Evolutionary conservation across 176 grass and related monocot species (phyloP).

Genomic region (Bonia amplexicaulis): DNA sequence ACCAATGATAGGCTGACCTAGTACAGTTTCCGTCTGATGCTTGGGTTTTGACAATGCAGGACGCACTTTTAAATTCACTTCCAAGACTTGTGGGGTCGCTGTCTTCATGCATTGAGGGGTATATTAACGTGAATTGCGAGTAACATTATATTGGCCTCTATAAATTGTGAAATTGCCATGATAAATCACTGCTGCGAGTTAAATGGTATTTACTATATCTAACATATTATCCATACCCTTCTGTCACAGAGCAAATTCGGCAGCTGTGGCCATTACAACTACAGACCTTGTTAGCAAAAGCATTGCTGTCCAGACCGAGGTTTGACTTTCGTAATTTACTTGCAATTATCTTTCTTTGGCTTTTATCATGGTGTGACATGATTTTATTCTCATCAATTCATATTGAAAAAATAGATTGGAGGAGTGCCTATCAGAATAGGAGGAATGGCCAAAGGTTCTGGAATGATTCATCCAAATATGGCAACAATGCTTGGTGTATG

Average conservation of each 20-base stretch:
- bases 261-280: slow-evolving; percentile 93
- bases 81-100: slow-evolving; percentile 77
- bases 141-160: slow-evolving; percentile 1
- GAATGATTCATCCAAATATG: slow-evolving; percentile 99
- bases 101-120: slow-evolving; percentile 73
- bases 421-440: slow-evolving; percentile 84
- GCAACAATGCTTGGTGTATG: slow-evolving; percentile 96
- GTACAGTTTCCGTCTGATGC: slow-evolving; percentile 23
- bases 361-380: slow-evolving; percentile 9
- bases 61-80: slow-evolving; percentile 87
- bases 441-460: slow-evolving; percentile 98
- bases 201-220: neutral
- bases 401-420: slow-evolving; percentile 66
- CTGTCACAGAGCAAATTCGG: slow-evolving; percentile 57
- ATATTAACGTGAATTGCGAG: slow-evolving; percentile 3
- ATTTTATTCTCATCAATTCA: slow-evolving; percentile 3
- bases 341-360: neutral
- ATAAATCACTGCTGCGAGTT: neutral
- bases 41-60: slow-evolving; percentile 53
- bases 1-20: slow-evolving; percentile 12
- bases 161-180: slow-evolving; percentile 10
- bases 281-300: slow-evolving; percentile 99
- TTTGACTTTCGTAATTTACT: slow-evolving; percentile 39
- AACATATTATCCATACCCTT: neutral
- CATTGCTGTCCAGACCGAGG: slow-evolving; percentile 84